These are phyloP conservation scores for Alternaria solani DNA, from an alignment of 2,329 filamentous ascomycete genomes.

Conservation along the genomic window DNA sequence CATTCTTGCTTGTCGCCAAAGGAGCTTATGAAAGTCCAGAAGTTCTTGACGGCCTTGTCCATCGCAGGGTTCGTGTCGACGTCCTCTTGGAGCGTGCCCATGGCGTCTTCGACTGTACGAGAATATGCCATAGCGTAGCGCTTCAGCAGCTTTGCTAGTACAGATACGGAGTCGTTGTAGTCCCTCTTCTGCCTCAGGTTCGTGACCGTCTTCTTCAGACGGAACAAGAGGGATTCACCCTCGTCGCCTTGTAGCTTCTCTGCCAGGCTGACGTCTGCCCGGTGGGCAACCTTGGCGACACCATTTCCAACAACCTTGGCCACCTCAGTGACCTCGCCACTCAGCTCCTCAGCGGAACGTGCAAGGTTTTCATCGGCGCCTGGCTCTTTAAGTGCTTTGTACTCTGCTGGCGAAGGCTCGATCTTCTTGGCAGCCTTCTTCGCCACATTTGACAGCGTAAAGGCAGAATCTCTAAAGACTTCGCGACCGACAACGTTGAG, in stretches of 20 bases:
- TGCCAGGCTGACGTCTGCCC: slow-evolving; percentile 73
- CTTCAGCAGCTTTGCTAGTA: slow-evolving; percentile 75
- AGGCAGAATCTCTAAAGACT: slow-evolving; percentile 86
- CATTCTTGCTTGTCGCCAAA: slow-evolving; percentile 80
- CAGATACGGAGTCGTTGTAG: slow-evolving; percentile 87
- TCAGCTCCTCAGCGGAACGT: slow-evolving; percentile 69
- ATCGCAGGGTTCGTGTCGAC: slow-evolving; percentile 76
- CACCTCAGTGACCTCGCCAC: slow-evolving; percentile 56
- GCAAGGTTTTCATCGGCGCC: slow-evolving; percentile 59
- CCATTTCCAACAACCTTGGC: slow-evolving; percentile 57
- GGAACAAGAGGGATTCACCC: slow-evolving; percentile 73
- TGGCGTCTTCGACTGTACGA: slow-evolving; percentile 71
- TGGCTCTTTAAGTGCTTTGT: slow-evolving; percentile 61
- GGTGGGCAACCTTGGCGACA: slow-evolving; percentile 57
- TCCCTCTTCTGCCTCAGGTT: slow-evolving; percentile 79
- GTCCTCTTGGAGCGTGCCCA: slow-evolving; percentile 72
- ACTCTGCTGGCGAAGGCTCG: slow-evolving; percentile 71
- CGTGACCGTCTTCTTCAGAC: slow-evolving; percentile 77
- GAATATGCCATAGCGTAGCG: slow-evolving; percentile 82
- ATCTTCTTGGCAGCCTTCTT: slow-evolving; percentile 76
- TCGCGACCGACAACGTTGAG: slow-evolving; percentile 79
- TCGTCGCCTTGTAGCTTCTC: slow-evolving; percentile 78
- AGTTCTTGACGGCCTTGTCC: slow-evolving; percentile 77
- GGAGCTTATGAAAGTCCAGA: slow-evolving; percentile 81
- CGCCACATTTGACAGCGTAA: slow-evolving; percentile 78